A percentile compares a stretch with the other conserved stretches of the same genome.
phyloP scores from a whole-genome alignment of 2,329 filamentous ascomycete genomes.

The Raffaelea ambrosiae region DNA sequence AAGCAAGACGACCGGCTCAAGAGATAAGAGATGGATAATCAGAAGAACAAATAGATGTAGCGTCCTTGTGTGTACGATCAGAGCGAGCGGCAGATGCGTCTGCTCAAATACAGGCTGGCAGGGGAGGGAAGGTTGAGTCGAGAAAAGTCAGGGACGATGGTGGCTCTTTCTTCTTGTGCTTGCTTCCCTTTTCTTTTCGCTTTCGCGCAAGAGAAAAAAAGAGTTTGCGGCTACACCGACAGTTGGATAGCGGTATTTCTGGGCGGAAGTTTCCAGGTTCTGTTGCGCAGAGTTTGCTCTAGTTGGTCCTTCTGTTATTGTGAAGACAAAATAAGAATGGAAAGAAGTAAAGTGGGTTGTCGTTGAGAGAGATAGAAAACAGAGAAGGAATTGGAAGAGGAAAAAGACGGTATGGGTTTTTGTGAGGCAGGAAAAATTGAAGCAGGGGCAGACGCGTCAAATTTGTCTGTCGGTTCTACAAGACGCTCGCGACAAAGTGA shows the following conservation, averaged over 20 bases:
- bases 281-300: too few species aligned
- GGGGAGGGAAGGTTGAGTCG: neutral
- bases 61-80: neutral
- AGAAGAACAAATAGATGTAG: neutral
- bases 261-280: too few species aligned
- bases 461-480: constrained; percentile 1
- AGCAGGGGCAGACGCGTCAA: neutral
- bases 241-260: neutral
- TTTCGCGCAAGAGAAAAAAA: too few species aligned
- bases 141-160: neutral
- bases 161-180: too few species aligned
- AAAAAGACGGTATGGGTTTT: too few species aligned
- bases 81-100: neutral
- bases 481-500: neutral
- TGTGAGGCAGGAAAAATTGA: neutral
- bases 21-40: neutral
- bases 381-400: too few species aligned
- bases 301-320: too few species aligned
- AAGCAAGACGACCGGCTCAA: too few species aligned
- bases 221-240: neutral
- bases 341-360: too few species aligned
- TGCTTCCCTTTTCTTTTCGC: too few species aligned
- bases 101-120: constrained; percentile 1
- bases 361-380: too few species aligned
- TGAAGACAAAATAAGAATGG: too few species aligned